These are phyloP conservation scores for Aotearoamyces nothofagi DNA, from an alignment of 2,329 filamentous ascomycete species.

Conservation along the genomic window DNA sequence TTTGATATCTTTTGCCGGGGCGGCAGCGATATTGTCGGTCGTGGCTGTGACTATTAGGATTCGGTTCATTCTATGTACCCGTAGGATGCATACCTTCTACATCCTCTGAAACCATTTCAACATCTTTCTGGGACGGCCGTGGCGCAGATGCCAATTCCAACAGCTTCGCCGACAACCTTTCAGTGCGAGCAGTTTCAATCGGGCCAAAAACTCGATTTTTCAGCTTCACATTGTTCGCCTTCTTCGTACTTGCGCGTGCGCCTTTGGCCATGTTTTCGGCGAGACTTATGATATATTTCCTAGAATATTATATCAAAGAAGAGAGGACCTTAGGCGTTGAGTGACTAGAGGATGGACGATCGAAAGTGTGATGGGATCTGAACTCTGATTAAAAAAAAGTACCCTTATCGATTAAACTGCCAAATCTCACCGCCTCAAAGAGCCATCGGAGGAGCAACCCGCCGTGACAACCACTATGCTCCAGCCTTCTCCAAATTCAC, in stretches of 20 bases:
- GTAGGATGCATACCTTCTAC: conserved; percentile 18
- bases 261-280: conserved; percentile 89
- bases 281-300: too few relatives aligned
- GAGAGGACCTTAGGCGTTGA: too few relatives aligned
- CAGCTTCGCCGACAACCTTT: conserved; percentile 75
- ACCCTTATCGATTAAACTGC: neutral
- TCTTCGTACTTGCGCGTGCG: conserved; percentile 61
- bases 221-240: conserved; percentile 70
- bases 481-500: too few relatives aligned
- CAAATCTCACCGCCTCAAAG: too few relatives aligned
- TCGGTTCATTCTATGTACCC: too few relatives aligned
- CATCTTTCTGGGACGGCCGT: conserved; percentile 41
- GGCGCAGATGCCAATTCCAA: conserved; percentile 66
- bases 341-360: too few relatives aligned
- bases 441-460: too few relatives aligned
- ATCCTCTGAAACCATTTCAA: conserved; percentile 32
- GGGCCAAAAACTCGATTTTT: conserved; percentile 76
- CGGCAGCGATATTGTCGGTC: conserved; percentile 3
- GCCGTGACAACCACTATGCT: too few relatives aligned
- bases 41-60: neutral
- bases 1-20: conserved; percentile 8
- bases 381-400: neutral
- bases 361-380: too few relatives aligned
- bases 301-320: too few relatives aligned
- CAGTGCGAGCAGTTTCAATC: conserved; percentile 60